phyloP scores from a whole-genome alignment of 1,284 basidiomycete species.

The Cystobasidium slooffiae region DNA sequence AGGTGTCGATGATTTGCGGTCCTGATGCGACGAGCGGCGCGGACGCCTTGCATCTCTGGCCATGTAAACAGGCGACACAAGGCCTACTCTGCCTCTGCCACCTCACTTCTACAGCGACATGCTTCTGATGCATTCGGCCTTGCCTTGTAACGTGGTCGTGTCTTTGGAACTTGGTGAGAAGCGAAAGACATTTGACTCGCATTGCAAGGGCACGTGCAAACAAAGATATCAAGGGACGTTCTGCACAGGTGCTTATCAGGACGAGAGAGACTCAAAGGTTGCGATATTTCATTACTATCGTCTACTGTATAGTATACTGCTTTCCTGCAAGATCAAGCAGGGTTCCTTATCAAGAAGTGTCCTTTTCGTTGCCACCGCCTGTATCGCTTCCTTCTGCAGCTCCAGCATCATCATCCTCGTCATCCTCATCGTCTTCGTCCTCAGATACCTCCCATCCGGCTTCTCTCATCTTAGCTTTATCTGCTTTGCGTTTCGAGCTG shows the following conservation, averaged over 20 bases:
- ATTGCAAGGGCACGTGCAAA: too few relatives aligned
- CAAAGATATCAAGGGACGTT: too few relatives aligned
- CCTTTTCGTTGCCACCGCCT: background rate
- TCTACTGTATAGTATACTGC: background rate
- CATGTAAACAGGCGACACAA: background rate
- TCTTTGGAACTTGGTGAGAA: too few relatives aligned
- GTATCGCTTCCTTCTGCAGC: background rate
- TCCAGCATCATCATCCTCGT: constrained; percentile 70
- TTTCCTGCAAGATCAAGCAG: background rate
- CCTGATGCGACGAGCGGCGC: background rate
- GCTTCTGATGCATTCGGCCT: background rate
- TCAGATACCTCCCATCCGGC: constrained; percentile 74
- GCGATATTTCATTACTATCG: background rate
- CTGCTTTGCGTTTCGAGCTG: constrained; percentile 76
- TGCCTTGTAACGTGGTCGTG: background rate
- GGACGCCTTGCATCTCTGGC: background rate
- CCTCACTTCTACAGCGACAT: too few relatives aligned
- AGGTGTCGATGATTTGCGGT: background rate
- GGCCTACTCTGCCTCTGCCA: too few relatives aligned
- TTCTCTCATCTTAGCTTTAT: constrained; percentile 75
- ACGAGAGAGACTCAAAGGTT: background rate
- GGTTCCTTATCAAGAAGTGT: background rate
- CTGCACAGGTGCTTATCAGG: too few relatives aligned
- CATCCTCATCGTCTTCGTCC: constrained; percentile 74
- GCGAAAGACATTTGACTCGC: background rate